Evolutionary conservation across 331 rosid species (phyloP).

Genomic region (Malus hybrid): DNA sequence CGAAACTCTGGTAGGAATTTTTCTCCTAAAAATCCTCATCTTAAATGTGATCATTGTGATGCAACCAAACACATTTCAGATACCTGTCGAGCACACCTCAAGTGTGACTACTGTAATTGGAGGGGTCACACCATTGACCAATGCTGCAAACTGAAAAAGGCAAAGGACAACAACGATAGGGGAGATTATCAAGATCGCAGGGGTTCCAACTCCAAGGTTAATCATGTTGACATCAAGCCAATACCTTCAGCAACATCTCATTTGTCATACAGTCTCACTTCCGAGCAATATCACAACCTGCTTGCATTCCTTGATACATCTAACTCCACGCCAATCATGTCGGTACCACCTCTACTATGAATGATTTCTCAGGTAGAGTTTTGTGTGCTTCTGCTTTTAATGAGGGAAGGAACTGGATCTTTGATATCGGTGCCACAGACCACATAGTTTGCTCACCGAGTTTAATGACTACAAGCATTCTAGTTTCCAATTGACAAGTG

Average conservation of each 20-base stretch:
- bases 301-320: neutral
- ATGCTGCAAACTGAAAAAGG: neutral
- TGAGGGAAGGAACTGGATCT: neutral
- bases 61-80: neutral
- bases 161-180: neutral
- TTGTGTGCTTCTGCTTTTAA: neutral
- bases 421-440: neutral
- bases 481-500: neutral
- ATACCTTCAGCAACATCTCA: neutral
- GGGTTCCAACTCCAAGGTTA: neutral
- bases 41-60: neutral
- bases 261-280: neutral
- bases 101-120: neutral
- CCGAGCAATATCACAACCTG: neutral
- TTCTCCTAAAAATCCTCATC: neutral
- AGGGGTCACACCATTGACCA: neutral
- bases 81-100: neutral
- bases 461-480: neutral
- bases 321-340: too few species aligned
- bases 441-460: neutral
- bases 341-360: neutral
- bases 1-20: too few species aligned
- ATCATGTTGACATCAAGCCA: neutral
- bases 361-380: neutral
- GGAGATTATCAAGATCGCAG: neutral